Evolutionary conservation across 2,329 filamentous ascomycete species (phyloP), one percentile per base, ranked within the genome.

Genomic region (Fusarium praegraminearum): DNA sequence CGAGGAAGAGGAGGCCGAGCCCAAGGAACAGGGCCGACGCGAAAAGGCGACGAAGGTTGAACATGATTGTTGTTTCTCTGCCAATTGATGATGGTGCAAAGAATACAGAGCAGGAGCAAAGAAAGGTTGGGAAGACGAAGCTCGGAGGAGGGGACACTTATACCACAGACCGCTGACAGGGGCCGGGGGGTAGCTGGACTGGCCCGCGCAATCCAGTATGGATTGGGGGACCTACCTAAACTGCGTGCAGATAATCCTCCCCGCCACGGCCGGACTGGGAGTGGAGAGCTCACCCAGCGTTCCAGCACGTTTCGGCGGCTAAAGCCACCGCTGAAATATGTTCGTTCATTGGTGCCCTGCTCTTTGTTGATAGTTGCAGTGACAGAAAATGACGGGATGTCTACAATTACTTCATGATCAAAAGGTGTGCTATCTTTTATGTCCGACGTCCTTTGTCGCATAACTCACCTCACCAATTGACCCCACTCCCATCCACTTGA

Each of bases 11-110:
- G 78, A 95, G 85, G 73, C 87, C 86, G 75, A 94, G 85, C 76
- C 92, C 90, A 76, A 97, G 80, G 77, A 97, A 88, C 78, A 97
- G 86, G 76, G 91, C 85, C 76, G 92, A 89, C 79, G 91, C 85
- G 78, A 93, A 79, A 73, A 94, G 80, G 76, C 90, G 86, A 82
- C 91, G 88, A 62, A 94, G 77, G 77, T 87, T 91, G 78, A 93
- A 89, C 93, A 97, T 97, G 75, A 77, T 88, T 82, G 65, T 51
- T 59, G 68, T 71, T 63, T 71, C 62, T 53, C 53, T 44, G 52
- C 60, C 49, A 52, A 52, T 53, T 57, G 50, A 57, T 66, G 73
- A 45, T 70, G 63, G 57, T 68, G 63, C 62, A 59, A 62, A 55
- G 62, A 53, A 57, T 53, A 65, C 56, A 30, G 57, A 59, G 20